phyloP scores from a whole-genome alignment of 148 eudicot species.

The Suaeda aralocaspica region DNA sequence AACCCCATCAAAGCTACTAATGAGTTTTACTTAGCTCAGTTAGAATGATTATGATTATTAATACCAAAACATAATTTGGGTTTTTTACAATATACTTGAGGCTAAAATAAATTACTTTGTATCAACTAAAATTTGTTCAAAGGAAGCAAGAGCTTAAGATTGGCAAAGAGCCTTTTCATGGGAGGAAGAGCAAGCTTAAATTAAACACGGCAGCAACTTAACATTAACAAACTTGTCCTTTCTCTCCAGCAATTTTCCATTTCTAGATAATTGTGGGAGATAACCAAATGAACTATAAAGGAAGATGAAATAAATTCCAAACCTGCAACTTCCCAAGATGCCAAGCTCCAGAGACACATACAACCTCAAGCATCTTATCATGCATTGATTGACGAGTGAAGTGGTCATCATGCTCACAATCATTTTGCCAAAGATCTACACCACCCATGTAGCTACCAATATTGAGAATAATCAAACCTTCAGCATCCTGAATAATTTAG shows the following conservation, averaged over 20 bases:
- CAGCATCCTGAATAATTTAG: conserved; percentile 55
- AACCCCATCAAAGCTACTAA: neutral
- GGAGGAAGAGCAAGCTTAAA: neutral
- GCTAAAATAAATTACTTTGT: neutral
- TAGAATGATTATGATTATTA: neutral
- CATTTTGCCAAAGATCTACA: conserved; percentile 91
- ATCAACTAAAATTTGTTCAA: neutral
- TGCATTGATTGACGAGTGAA: conserved; percentile 66
- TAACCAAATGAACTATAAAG: conserved; percentile 2
- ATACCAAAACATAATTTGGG: neutral
- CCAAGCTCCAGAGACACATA: conserved; percentile 81
- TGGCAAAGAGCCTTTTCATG: neutral
- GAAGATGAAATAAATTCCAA: neutral
- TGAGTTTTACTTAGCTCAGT: neutral
- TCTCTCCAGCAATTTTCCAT: too few species aligned
- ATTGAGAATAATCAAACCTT: conserved; percentile 78
- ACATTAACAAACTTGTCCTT: neutral
- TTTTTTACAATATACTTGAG: neutral
- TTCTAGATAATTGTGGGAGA: neutral
- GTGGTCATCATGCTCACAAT: conserved; percentile 65
- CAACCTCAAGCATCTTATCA: conserved; percentile 81
- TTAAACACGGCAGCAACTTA: neutral
- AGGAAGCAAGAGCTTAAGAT: neutral
- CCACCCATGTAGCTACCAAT: conserved; percentile 93
- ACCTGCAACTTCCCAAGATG: conserved; percentile 90